Conservation (phyloP, 305 asterid species). For the Rubia peregrina region DNA sequence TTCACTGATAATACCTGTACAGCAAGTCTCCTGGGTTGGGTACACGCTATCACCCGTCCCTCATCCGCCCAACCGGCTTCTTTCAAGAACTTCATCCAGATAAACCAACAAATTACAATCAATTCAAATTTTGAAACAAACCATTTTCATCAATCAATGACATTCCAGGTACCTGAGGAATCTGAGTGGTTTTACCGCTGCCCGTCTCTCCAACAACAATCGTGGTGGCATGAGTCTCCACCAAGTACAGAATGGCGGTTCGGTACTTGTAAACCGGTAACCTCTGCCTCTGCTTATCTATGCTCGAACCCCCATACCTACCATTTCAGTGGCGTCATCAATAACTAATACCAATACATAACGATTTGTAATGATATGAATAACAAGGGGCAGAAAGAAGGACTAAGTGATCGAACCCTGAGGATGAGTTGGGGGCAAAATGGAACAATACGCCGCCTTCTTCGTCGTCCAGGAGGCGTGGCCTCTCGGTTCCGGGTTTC, state of each 20-base stretch:
- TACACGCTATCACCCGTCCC: slow-evolving; percentile 86
- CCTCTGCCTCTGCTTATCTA: slow-evolving; percentile 69
- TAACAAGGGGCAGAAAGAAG: neutral
- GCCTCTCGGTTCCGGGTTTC: slow-evolving; percentile 88
- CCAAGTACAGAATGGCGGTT: slow-evolving; percentile 62
- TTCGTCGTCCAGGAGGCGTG: slow-evolving; percentile 79
- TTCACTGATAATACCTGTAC: slow-evolving; percentile 53
- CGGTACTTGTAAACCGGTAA: slow-evolving; percentile 71
- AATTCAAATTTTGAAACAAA: neutral
- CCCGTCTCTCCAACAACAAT: slow-evolving; percentile 95
- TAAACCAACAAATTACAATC: slow-evolving; percentile 3
- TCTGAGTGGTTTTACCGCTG: slow-evolving; percentile 94
- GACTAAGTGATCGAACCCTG: slow-evolving; percentile 38
- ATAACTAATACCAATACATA: neutral
- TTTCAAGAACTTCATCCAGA: slow-evolving; percentile 52
- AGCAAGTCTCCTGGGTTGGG: slow-evolving; percentile 95
- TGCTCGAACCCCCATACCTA: slow-evolving; percentile 55
- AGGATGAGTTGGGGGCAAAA: slow-evolving; percentile 51
- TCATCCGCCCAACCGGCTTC: slow-evolving; percentile 97
- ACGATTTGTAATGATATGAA: neutral
- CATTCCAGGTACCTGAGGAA: slow-evolving; percentile 64
- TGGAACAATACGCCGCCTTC: slow-evolving; percentile 82
- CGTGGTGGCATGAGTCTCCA: slow-evolving; percentile 84
- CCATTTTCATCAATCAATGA: neutral
- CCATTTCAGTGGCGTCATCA: slow-evolving; percentile 2